Evolutionary conservation across 495 filamentous ascomycete species (phyloP).

Genomic region (Articulospora tetracladia): DNA sequence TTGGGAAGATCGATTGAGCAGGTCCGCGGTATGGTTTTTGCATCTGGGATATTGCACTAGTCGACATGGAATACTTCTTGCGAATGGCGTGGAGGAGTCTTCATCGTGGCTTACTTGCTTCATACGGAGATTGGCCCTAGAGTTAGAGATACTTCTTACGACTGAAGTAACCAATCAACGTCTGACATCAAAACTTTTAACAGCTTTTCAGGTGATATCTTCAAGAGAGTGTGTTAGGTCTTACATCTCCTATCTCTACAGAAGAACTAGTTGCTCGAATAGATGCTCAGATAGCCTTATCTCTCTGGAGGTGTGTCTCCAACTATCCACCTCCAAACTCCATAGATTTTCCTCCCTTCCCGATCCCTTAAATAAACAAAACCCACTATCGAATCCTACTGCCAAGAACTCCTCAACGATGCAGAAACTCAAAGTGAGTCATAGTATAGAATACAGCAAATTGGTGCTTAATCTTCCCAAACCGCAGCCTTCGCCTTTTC

Average conservation of each 20-base stretch:
- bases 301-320: too few species aligned
- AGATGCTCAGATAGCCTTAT: too few species aligned
- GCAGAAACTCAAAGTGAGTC: background rate
- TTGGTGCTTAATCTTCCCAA: slow-evolving; percentile 69
- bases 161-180: background rate
- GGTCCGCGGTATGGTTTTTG: slow-evolving; percentile 10
- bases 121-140: background rate
- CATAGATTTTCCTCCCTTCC: background rate
- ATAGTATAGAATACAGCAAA: background rate
- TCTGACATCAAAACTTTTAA: too few species aligned
- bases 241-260: too few species aligned
- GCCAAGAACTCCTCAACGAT: background rate
- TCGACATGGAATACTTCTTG: background rate
- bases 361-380: background rate
- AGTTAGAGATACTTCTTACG: background rate
- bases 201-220: too few species aligned
- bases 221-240: too few species aligned
- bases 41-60: slow-evolving; percentile 15
- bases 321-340: too few species aligned
- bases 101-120: background rate
- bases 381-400: too few species aligned
- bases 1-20: background rate
- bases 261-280: too few species aligned
- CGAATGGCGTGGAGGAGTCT: background rate
- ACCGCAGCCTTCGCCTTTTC: slow-evolving; percentile 70